Percentiles rank a stretch among this genome's conserved stretches.
phyloP scores from a whole-genome alignment of 1,139 yeast species.

The Kodamaea arcana region DNA sequence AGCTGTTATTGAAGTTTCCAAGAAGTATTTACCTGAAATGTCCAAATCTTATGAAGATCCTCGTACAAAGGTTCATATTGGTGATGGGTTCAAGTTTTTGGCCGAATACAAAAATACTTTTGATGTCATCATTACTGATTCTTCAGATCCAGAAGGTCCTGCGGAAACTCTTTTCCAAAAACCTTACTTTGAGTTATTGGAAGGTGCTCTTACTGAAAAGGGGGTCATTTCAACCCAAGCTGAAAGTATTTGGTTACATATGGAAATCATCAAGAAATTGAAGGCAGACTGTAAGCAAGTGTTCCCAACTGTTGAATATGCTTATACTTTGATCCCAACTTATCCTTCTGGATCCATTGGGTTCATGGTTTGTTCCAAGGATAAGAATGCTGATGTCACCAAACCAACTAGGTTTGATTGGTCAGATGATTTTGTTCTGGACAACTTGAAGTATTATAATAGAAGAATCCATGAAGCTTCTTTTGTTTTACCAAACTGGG shows the following conservation, averaged over 20 bases:
- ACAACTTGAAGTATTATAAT: conserved; percentile 75
- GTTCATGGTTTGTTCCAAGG: conserved; percentile 87
- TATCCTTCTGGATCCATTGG: conserved; percentile 95
- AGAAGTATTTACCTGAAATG: conserved; percentile 82
- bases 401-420: conserved; percentile 64
- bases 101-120: conserved; percentile 66
- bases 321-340: conserved; percentile 86
- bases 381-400: conserved; percentile 55
- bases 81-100: conserved; percentile 90
- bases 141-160: conserved; percentile 97
- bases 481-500: conserved; percentile 87
- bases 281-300: conserved; percentile 71
- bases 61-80: conserved; percentile 76
- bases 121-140: conserved; percentile 90
- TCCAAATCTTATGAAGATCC: conserved; percentile 74
- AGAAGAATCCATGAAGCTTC: conserved; percentile 77
- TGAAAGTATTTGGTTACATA: conserved; percentile 85
- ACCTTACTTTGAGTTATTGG: conserved; percentile 76
- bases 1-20: conserved; percentile 77
- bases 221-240: conserved; percentile 93
- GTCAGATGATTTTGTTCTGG: conserved; percentile 57
- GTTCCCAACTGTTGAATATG: conserved; percentile 85
- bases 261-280: conserved; percentile 72
- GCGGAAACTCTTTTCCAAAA: conserved; percentile 86
- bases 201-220: conserved; percentile 74